Percentiles rank a stretch among this genome's conserved stretches.
phyloP scores from a whole-genome alignment of 352 stramenopile genomes.

The Aphanomyces astaci region DNA sequence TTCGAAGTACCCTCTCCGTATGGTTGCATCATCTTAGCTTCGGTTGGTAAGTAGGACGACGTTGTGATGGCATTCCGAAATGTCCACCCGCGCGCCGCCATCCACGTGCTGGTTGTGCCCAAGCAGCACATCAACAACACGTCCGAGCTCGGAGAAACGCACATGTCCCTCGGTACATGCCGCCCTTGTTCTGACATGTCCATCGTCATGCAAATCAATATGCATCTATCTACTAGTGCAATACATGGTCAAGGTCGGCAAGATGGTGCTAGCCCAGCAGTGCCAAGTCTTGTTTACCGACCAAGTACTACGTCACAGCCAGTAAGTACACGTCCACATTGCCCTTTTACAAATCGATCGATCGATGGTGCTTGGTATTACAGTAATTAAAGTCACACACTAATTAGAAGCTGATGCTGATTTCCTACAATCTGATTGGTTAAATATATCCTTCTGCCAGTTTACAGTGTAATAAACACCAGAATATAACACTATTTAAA shows the following conservation, averaged over 20 bases:
- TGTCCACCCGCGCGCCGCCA: not conserved
- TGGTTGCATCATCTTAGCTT: not conserved
- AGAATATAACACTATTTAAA: too few relatives aligned
- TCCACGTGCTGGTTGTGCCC: conserved; percentile 17
- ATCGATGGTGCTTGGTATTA: too few relatives aligned
- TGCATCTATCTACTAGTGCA: too few relatives aligned
- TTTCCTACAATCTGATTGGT: too few relatives aligned
- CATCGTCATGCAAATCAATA: not conserved
- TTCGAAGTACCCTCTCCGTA: not conserved
- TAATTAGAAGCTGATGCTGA: too few relatives aligned
- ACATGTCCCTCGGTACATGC: conserved; percentile 10
- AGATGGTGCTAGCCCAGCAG: not conserved
- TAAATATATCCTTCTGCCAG: too few relatives aligned
- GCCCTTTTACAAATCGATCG: too few relatives aligned
- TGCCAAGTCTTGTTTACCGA: not conserved
- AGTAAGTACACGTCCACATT: too few relatives aligned
- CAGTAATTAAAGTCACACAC: too few relatives aligned
- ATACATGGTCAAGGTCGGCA: conserved; percentile 15
- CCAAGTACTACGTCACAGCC: too few relatives aligned
- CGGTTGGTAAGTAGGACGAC: conserved; percentile 3
- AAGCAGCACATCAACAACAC: conserved; percentile 22
- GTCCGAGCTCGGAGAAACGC: not conserved
- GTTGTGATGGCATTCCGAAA: conserved; percentile 19
- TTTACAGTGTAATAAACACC: too few relatives aligned
- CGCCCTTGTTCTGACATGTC: not conserved